A percentile compares a stretch with the other conserved stretches of the same genome.
Conservation (phyloP, 352 stramenopile species). For the Globisporangium perplexum region DNA sequence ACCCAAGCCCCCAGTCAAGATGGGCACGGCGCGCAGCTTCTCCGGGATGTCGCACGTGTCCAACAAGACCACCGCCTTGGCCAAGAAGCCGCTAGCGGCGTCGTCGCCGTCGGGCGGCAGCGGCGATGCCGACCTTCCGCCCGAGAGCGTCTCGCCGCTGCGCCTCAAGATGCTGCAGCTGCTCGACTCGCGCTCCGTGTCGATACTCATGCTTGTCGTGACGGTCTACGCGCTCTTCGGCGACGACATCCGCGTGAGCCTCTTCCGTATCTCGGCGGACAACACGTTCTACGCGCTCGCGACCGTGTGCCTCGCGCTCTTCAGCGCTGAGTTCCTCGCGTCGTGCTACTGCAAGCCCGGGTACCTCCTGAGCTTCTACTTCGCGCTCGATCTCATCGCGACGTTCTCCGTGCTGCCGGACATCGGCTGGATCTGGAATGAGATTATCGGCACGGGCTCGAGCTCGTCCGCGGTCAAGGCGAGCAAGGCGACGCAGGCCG, state of each 20-base stretch:
- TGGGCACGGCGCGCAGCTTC: constrained; percentile 27
- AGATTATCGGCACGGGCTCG: constrained; percentile 50
- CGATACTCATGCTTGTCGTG: constrained; percentile 84
- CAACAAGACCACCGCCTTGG: constrained; percentile 15
- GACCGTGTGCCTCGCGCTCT: constrained; percentile 84
- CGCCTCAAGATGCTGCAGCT: constrained; percentile 34
- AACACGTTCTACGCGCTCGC: constrained; percentile 81
- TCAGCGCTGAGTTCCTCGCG: constrained; percentile 84
- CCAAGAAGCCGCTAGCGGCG: background rate
- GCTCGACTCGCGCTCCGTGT: constrained; percentile 74
- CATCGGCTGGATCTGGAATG: constrained; percentile 74
- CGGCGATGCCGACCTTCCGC: constrained; percentile 14
- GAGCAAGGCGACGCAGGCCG: constrained; percentile 64
- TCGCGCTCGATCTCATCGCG: constrained; percentile 79
- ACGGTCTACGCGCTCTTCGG: constrained; percentile 92
- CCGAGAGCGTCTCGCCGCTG: constrained; percentile 30
- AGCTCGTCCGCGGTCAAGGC: constrained; percentile 56
- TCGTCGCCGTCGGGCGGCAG: constrained; percentile 11
- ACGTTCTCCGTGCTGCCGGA: constrained; percentile 81
- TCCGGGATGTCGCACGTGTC: background rate
- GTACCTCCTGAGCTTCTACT: constrained; percentile 92
- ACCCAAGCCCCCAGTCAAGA: constrained; percentile 47
- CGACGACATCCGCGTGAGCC: constrained; percentile 86
- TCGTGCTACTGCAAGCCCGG: constrained; percentile 65
- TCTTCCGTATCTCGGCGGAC: constrained; percentile 71